Percentiles rank a stretch among this genome's conserved stretches.
Evolutionary conservation across 1,139 yeast genomes (phyloP).

Genomic region (Geotrichum restrictum): DNA sequence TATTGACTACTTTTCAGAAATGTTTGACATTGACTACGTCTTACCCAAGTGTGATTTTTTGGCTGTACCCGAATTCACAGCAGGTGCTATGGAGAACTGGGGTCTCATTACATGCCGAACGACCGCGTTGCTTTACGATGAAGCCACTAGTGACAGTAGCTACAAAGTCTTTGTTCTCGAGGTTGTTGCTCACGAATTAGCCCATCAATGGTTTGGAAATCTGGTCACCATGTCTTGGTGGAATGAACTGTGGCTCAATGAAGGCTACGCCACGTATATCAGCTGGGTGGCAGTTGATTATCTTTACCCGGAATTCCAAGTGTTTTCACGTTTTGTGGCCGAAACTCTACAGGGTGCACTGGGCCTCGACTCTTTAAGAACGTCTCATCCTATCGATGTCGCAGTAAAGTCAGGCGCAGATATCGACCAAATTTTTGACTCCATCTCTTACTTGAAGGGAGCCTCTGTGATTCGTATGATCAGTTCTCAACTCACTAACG

Average conservation of each 20-base stretch:
- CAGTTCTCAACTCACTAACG: slow-evolving; percentile 71
- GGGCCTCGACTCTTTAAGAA: slow-evolving; percentile 66
- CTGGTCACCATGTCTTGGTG: slow-evolving; percentile 93
- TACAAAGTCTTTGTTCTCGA: slow-evolving; percentile 78
- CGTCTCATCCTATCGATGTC: slow-evolving; percentile 84
- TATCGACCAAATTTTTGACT: slow-evolving; percentile 82
- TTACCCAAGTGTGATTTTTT: slow-evolving; percentile 74
- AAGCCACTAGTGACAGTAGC: slow-evolving; percentile 59
- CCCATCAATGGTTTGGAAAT: slow-evolving; percentile 93
- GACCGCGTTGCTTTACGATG: slow-evolving; percentile 67
- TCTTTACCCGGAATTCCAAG: slow-evolving; percentile 82
- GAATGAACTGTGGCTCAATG: slow-evolving; percentile 90
- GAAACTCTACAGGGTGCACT: slow-evolving; percentile 69
- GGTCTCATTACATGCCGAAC: slow-evolving; percentile 81
- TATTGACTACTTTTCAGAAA: slow-evolving; percentile 59
- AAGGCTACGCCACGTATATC: slow-evolving; percentile 91
- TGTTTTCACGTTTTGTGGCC: slow-evolving; percentile 69
- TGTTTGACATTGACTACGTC: slow-evolving; percentile 65
- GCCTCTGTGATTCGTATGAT: slow-evolving; percentile 76
- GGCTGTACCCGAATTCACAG: slow-evolving; percentile 77
- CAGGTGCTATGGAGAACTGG: slow-evolving; percentile 94
- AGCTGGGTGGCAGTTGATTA: slow-evolving; percentile 75
- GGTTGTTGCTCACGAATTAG: slow-evolving; percentile 85
- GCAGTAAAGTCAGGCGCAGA: slow-evolving; percentile 78
- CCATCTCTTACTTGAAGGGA: slow-evolving; percentile 80